Evolutionary conservation across 495 filamentous ascomycete species (phyloP).

Genomic region (Pseudoneurospora amorphoporcata): DNA sequence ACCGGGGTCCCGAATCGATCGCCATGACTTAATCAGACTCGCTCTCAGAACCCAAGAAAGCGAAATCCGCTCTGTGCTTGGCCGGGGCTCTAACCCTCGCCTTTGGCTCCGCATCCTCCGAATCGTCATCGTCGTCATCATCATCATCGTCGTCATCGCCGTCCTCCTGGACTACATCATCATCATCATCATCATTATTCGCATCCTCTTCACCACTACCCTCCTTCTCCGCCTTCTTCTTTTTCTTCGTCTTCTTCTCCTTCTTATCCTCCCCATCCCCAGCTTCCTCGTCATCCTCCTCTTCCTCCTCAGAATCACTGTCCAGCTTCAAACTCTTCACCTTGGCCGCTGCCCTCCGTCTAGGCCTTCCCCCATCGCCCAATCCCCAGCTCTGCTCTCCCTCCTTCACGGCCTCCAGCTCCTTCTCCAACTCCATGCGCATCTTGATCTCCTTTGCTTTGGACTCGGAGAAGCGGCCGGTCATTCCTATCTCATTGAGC

Average conservation of each 20-base stretch:
- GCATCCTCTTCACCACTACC: slow-evolving; percentile 31
- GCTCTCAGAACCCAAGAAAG: slow-evolving; percentile 35
- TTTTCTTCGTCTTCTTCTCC: slow-evolving; percentile 17
- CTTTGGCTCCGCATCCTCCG: slow-evolving; percentile 19
- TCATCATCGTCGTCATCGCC: slow-evolving; percentile 37
- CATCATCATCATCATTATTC: slow-evolving; percentile 36
- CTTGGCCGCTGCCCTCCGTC: slow-evolving; percentile 21
- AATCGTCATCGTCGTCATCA: slow-evolving; percentile 19
- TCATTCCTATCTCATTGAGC: slow-evolving; percentile 76
- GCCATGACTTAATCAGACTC: slow-evolving; percentile 30
- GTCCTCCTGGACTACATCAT: slow-evolving; percentile 33
- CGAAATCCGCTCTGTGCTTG: slow-evolving; percentile 31
- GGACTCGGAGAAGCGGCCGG: slow-evolving; percentile 70
- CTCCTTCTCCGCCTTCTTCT: slow-evolving; percentile 10
- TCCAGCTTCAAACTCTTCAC: slow-evolving; percentile 10
- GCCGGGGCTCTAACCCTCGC: slow-evolving; percentile 17
- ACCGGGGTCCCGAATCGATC: background rate
- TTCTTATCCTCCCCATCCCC: slow-evolving; percentile 16
- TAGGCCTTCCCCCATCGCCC: slow-evolving; percentile 22
- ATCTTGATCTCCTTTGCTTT: slow-evolving; percentile 83
- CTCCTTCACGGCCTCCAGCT: slow-evolving; percentile 72
- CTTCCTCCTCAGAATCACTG: slow-evolving; percentile 28
- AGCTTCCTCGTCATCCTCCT: slow-evolving; percentile 34
- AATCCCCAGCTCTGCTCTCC: slow-evolving; percentile 69
- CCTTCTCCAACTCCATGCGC: slow-evolving; percentile 65